Percentiles rank a stretch among this genome's conserved stretches.
Conservation (phyloP, 2,329 filamentous ascomycete genomes). For the Colletotrichum orchidophilum region DNA sequence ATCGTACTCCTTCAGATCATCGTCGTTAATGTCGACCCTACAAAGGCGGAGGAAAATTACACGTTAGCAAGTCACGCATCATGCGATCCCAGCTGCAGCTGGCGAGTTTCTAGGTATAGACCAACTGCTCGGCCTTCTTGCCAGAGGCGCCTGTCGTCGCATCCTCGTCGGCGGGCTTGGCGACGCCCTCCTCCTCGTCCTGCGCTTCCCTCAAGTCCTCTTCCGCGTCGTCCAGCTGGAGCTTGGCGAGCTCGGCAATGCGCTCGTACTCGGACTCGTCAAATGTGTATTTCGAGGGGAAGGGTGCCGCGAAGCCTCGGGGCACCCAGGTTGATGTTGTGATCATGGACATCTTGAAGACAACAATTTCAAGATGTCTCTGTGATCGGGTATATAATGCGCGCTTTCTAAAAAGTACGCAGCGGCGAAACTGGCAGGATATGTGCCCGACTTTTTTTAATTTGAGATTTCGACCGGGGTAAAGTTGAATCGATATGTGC, state of each 20-base stretch:
- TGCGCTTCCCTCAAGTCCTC: constrained; percentile 82
- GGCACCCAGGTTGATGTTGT: constrained; percentile 81
- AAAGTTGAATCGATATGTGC: not conserved
- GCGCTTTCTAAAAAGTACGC: constrained; percentile 1
- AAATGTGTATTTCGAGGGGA: constrained; percentile 78
- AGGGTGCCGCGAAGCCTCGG: constrained; percentile 78
- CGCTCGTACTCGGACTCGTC: constrained; percentile 80
- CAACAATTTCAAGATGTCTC: not conserved
- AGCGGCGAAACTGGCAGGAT: not conserved
- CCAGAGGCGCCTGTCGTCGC: constrained; percentile 36
- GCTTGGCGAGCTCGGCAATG: constrained; percentile 77
- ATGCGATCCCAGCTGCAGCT: not conserved
- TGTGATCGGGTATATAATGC: constrained; percentile 2
- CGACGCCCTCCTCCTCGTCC: constrained; percentile 42
- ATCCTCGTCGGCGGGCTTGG: constrained; percentile 29
- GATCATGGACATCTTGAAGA: constrained; percentile 74
- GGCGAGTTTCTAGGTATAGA: not conserved
- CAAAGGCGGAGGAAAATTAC: not conserved
- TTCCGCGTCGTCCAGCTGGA: constrained; percentile 91
- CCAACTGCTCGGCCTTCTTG: constrained; percentile 45
- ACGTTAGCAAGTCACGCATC: constrained; percentile 33
- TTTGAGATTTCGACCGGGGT: not conserved
- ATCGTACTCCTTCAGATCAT: constrained; percentile 95
- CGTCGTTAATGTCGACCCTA: constrained; percentile 73
- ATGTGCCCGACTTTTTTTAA: not conserved